A percentile compares a stretch with the other conserved stretches of the same genome.
These are phyloP conservation scores for Naegleria gruberi DNA, from an alignment of 208 protist species.

Conservation along the genomic window DNA sequence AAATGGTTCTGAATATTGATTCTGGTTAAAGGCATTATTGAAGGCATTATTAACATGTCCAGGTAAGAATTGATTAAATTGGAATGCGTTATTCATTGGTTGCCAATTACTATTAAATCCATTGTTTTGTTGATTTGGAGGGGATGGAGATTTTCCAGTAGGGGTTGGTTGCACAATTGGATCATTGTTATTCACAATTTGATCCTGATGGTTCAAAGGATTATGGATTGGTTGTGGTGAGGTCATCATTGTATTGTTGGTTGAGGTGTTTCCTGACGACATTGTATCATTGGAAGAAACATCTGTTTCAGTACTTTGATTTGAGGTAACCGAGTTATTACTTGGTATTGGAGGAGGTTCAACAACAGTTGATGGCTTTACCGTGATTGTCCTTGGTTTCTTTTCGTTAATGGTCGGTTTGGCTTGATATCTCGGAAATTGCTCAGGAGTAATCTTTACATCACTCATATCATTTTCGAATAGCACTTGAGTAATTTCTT, in stretches of 20 bases:
- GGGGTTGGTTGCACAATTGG: neutral
- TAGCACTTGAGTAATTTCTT: neutral
- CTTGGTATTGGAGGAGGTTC: neutral
- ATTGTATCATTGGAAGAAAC: neutral
- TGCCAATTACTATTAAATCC: neutral
- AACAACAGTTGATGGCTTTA: neutral
- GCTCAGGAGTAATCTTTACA: neutral
- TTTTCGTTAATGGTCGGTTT: neutral
- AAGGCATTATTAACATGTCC: neutral
- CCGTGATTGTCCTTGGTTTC: neutral
- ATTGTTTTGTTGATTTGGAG: neutral
- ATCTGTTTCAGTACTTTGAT: neutral
- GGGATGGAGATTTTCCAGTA: neutral
- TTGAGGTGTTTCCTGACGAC: neutral
- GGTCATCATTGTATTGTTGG: neutral
- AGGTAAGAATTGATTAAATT: neutral
- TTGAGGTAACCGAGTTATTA: neutral
- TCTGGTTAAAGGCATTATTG: neutral
- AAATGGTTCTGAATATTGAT: neutral
- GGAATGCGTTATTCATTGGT: neutral
- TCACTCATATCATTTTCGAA: neutral
- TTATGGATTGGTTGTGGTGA: too few relatives aligned
- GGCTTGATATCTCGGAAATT: neutral
- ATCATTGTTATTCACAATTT: neutral
- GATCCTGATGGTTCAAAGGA: too few relatives aligned